These are phyloP conservation scores for Phytophthora rubi DNA, from an alignment of 352 stramenopile species.

Conservation along the genomic window DNA sequence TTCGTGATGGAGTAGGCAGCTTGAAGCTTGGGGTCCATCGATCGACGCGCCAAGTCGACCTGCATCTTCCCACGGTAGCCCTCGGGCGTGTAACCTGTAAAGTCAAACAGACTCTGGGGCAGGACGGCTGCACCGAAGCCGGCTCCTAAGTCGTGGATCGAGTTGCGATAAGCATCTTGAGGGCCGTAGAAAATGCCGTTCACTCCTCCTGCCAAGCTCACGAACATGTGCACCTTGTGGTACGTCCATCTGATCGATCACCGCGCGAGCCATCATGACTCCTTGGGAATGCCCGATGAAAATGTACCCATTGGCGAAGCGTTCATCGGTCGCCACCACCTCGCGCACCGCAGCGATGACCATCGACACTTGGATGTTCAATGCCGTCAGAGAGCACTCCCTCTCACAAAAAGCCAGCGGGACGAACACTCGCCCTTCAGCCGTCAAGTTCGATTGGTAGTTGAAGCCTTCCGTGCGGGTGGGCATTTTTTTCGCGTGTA, in stretches of 20 bases:
- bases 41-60: constrained; percentile 32
- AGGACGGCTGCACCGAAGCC: constrained; percentile 29
- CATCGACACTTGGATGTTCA: constrained; percentile 44
- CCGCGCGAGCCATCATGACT: constrained; percentile 42
- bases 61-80: constrained; percentile 44
- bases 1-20: constrained; percentile 29
- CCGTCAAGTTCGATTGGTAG: constrained; percentile 38
- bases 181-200: constrained; percentile 65
- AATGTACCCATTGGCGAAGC: constrained; percentile 43
- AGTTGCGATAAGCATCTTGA: constrained; percentile 32
- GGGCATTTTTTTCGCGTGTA: too few species aligned
- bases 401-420: constrained; percentile 47
- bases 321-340: constrained; percentile 29
- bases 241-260: constrained; percentile 71
- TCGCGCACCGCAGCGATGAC: constrained; percentile 47
- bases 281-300: constrained; percentile 62
- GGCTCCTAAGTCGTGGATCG: constrained; percentile 24
- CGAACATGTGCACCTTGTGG: constrained; percentile 53
- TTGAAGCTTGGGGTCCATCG: constrained; percentile 25
- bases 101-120: constrained; percentile 36
- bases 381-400: constrained; percentile 34
- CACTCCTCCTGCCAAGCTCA: constrained; percentile 46
- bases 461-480: constrained; percentile 28
- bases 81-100: constrained; percentile 32
- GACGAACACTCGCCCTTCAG: constrained; percentile 38